phyloP scores from a whole-genome alignment of 2,329 filamentous ascomycete species.

The Ophiognomonia clavigignenti-juglandacearum region DNA sequence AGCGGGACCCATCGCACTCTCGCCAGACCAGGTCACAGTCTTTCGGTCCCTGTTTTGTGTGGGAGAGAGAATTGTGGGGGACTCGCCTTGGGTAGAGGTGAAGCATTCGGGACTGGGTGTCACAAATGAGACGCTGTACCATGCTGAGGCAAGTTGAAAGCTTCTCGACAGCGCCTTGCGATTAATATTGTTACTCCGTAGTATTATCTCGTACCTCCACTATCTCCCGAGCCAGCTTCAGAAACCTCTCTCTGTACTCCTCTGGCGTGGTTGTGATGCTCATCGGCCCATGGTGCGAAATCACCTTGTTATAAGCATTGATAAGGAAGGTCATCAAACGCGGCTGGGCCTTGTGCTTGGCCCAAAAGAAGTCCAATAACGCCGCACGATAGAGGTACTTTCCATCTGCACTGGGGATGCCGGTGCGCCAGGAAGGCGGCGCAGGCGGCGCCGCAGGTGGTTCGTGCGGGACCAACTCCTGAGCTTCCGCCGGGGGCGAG shows the following conservation, averaged over 20 bases:
- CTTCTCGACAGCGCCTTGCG: too few relatives aligned
- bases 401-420: slow-evolving; percentile 55
- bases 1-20: too few relatives aligned
- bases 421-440: slow-evolving; percentile 54
- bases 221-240: slow-evolving; percentile 43
- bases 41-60: too few relatives aligned
- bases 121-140: too few relatives aligned
- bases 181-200: not conserved
- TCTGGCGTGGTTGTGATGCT: slow-evolving; percentile 65
- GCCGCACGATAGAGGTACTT: slow-evolving; percentile 64
- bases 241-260: slow-evolving; percentile 58
- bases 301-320: slow-evolving; percentile 53
- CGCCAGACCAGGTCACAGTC: too few relatives aligned
- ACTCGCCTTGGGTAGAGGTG: too few relatives aligned
- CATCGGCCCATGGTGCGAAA: slow-evolving; percentile 65
- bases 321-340: slow-evolving; percentile 62
- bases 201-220: slow-evolving; percentile 25
- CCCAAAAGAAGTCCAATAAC: slow-evolving; percentile 75
- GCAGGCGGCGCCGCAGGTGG: slow-evolving; percentile 29
- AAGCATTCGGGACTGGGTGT: too few relatives aligned
- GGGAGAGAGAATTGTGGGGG: too few relatives aligned
- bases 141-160: too few relatives aligned
- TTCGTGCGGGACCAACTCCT: slow-evolving; percentile 22
- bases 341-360: slow-evolving; percentile 64
- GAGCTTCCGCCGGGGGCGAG: slow-evolving; percentile 13